A percentile compares a stretch with the other conserved stretches of the same genome.
These are phyloP conservation scores for Boeremia exigua DNA, from an alignment of 2,329 filamentous ascomycete genomes.

Conservation along the genomic window DNA sequence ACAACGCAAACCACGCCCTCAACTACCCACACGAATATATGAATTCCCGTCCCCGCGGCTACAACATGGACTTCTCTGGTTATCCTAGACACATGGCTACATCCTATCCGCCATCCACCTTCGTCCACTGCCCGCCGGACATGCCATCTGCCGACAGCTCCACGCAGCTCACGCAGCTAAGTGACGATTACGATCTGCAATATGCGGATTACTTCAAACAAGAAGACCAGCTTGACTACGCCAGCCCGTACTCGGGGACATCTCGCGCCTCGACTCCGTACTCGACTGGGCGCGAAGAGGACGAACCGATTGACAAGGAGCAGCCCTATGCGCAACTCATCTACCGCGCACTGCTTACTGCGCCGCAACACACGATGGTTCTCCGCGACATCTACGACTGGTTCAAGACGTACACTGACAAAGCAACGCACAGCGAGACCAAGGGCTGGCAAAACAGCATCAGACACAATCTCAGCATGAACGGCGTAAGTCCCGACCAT, in stretches of 20 bases:
- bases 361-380: slow-evolving; percentile 71
- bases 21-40: slow-evolving; percentile 24
- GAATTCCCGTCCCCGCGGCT: slow-evolving; percentile 33
- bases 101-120: slow-evolving; percentile 41
- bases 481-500: slow-evolving; percentile 68
- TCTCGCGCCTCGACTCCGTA: slow-evolving; percentile 32
- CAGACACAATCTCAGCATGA: slow-evolving; percentile 95
- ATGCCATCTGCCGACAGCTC: slow-evolving; percentile 29
- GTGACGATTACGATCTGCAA: slow-evolving; percentile 33
- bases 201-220: slow-evolving; percentile 23
- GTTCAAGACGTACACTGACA: slow-evolving; percentile 83
- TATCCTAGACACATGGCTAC: slow-evolving; percentile 22
- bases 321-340: slow-evolving; percentile 85
- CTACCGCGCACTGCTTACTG: slow-evolving; percentile 73
- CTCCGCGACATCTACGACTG: slow-evolving; percentile 89
- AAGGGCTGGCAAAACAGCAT: slow-evolving; percentile 94
- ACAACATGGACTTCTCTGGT: slow-evolving; percentile 20
- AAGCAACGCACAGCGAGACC: slow-evolving; percentile 63
- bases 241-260: slow-evolving; percentile 29
- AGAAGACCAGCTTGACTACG: slow-evolving; percentile 26
- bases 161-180: slow-evolving; percentile 30
- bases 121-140: slow-evolving; percentile 38
- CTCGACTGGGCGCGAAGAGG: slow-evolving; percentile 16
- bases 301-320: slow-evolving; percentile 50
- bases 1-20: slow-evolving; percentile 30